phyloP scores from a whole-genome alignment of 352 stramenopile species.

The Phytophthora fragariae region DNA sequence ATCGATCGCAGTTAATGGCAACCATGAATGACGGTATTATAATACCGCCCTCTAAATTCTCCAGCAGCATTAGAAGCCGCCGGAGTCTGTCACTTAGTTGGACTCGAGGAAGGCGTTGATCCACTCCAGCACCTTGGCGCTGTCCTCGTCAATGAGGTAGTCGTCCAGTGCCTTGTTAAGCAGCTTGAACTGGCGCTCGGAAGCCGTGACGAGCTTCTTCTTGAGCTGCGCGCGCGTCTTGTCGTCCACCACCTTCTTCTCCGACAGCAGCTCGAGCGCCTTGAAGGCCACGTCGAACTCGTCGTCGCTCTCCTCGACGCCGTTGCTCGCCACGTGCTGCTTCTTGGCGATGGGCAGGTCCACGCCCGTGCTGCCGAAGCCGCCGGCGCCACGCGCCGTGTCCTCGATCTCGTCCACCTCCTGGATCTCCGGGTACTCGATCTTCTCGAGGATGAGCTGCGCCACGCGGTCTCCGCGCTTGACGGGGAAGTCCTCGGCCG shows the following conservation, averaged over 20 bases:
- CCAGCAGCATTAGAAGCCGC: background rate
- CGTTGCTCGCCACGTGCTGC: constrained; percentile 31
- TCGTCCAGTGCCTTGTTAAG: constrained; percentile 57
- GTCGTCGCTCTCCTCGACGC: constrained; percentile 2
- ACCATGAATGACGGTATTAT: background rate
- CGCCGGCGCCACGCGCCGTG: constrained; percentile 93
- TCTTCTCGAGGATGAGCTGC: constrained; percentile 98
- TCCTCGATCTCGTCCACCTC: constrained; percentile 97
- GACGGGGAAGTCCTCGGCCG: constrained; percentile 93
- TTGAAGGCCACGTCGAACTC: constrained; percentile 42
- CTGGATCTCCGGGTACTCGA: constrained; percentile 90
- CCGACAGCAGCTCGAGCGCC: constrained; percentile 60
- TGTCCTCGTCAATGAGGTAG: constrained; percentile 50
- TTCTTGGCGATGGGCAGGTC: constrained; percentile 64
- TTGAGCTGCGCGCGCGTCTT: constrained; percentile 62
- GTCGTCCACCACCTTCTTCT: constrained; percentile 56
- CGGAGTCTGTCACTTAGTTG: constrained; percentile 16
- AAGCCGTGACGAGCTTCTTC: constrained; percentile 60
- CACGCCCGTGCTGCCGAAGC: constrained; percentile 97
- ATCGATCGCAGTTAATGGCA: constrained; percentile 11
- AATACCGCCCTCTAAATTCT: background rate
- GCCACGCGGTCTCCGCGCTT: constrained; percentile 96
- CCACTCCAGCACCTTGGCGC: constrained; percentile 71
- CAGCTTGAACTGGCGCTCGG: constrained; percentile 63
- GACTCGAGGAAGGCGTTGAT: constrained; percentile 65